These are phyloP conservation scores for Trichoderma polysporum DNA, from an alignment of 2,329 filamentous ascomycete genomes.

Conservation along the genomic window DNA sequence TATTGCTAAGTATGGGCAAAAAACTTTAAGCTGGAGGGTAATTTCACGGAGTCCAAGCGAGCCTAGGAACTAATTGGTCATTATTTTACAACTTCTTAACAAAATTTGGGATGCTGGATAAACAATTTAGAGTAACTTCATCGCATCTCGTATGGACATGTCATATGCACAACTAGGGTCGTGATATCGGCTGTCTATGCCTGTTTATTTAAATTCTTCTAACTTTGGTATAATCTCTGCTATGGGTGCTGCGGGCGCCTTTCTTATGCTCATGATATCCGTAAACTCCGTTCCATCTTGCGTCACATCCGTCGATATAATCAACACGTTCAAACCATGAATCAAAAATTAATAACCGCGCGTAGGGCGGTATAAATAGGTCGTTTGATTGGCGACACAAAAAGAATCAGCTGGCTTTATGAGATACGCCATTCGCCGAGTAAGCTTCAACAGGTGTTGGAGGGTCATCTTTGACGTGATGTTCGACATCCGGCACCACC, in stretches of 20 bases:
- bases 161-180: not conserved
- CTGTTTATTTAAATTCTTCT: conserved; percentile 5
- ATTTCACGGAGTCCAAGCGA: too few species aligned
- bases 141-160: not conserved
- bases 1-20: too few species aligned
- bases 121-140: not conserved
- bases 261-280: conserved; percentile 19
- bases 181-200: not conserved
- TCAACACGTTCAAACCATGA: not conserved
- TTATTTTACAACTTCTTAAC: not conserved
- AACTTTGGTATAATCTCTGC: conserved; percentile 18
- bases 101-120: not conserved
- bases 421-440: conserved; percentile 21
- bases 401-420: conserved; percentile 10
- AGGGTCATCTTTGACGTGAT: conserved; percentile 37
- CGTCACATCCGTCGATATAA: not conserved
- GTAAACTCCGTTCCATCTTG: conserved; percentile 16
- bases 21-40: too few species aligned
- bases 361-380: not conserved
- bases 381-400: not conserved
- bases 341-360: not conserved
- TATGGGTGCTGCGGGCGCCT: conserved; percentile 7
- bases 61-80: too few species aligned
- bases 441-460: conserved; percentile 28
- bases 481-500: conserved; percentile 51